Base-by-base conservation (phyloP, 371 early-diverging fungal species). In the Mucor piriformis region DNA sequence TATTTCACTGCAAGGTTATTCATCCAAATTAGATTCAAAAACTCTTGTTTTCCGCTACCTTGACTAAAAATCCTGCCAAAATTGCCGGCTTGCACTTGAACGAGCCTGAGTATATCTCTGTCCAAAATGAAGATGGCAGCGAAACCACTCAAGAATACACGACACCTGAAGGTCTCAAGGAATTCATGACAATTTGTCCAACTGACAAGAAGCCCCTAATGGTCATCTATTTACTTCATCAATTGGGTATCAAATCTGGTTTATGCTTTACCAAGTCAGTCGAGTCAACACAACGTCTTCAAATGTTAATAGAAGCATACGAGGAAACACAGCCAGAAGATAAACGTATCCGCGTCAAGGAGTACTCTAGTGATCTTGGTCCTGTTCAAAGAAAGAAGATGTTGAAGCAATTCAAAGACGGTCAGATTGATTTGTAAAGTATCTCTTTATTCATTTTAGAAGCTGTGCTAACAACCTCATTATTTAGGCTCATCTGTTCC, bases 61-160 rank as follows among this genome's bases (percentile, higher is more conserved):
- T 97, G 57, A 95, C 97, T 0, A 84, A 92, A 40, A 90, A 97
- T 57, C 96, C 98, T 0, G 94, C 91, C 49, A 94, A 95, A 62
- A 86, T 98, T 54, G 93, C 94, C 11, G 81, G 85, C 13, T 78
- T 98, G 8, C 86, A 88, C 54, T 78, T 98, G 33, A 79, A 75
- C n/a, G 77, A 87, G 43, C 93, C 93, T 5, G 85, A 83, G 40
- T 91, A 90, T 61, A 85, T 93, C 21, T 70, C 77, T 13, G 83
- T 93, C 20, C 84, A 88, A 38, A 61, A 69, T 3, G 57, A 68
- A 50, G 66, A 67, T 40, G 74, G 72, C 27, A 71, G 74, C 34
- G 72, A 67, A 2, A 69, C 61, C 4, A 69, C 66, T 24, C 77
- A 73, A 49, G 71, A 74, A 49, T 88, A 84, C 65, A 81, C 82